Percentiles rank a stretch among this genome's conserved stretches.
phyloP scores from a whole-genome alignment of 306 rosid genomes.

The Luffa aegyptiaca region DNA sequence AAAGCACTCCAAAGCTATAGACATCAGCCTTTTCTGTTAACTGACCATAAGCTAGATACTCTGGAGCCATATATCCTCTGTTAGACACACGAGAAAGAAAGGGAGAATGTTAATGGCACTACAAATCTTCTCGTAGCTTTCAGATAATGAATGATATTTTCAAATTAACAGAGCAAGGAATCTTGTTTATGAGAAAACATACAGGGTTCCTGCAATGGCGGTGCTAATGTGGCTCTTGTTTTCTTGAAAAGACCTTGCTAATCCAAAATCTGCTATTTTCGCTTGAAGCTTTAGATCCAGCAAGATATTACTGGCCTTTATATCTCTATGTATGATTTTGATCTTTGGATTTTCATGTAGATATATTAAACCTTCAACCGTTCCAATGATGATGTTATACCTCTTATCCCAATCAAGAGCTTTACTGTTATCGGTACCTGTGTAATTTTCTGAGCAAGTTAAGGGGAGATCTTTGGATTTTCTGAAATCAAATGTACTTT shows the following conservation, averaged over 20 bases:
- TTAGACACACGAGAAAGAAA: background rate
- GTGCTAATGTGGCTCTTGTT: slow-evolving; percentile 92
- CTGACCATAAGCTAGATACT: slow-evolving; percentile 88
- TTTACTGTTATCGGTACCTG: slow-evolving; percentile 53
- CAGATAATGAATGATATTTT: background rate
- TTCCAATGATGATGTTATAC: slow-evolving; percentile 48
- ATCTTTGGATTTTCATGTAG: slow-evolving; percentile 65
- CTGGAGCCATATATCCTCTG: slow-evolving; percentile 97
- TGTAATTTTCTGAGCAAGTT: background rate
- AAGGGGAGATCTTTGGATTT: background rate
- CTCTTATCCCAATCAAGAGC: slow-evolving; percentile 77
- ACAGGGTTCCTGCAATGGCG: slow-evolving; percentile 93
- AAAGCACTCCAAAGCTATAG: slow-evolving; percentile 72
- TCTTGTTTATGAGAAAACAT: slow-evolving; percentile 13
- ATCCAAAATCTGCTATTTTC: slow-evolving; percentile 93
- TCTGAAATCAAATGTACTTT: background rate
- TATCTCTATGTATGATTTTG: slow-evolving; percentile 84
- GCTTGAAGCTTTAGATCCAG: slow-evolving; percentile 67
- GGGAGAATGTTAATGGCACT: background rate
- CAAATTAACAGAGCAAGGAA: background rate
- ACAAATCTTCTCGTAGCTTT: background rate
- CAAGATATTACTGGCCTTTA: slow-evolving; percentile 83
- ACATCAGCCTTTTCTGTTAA: slow-evolving; percentile 85
- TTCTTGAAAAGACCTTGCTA: slow-evolving; percentile 82
- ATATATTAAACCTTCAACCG: slow-evolving; percentile 76